phyloP scores from a whole-genome alignment of 768 basidiomycete species.

The Suillus decipiens region DNA sequence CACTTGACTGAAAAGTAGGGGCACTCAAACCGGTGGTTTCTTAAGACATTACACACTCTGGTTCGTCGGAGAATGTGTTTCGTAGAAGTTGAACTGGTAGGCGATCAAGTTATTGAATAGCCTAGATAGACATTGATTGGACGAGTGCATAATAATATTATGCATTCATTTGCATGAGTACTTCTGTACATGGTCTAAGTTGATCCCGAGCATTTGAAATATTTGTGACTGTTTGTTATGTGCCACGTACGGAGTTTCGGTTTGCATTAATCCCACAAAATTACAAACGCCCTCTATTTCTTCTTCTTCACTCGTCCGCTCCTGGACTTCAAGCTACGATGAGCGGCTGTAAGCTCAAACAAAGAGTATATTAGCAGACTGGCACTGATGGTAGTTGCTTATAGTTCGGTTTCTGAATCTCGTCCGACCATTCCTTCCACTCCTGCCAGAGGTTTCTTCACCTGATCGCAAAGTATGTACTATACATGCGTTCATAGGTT shows the following conservation, averaged over 20 bases:
- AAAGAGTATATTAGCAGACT: not conserved
- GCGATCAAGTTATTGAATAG: not conserved
- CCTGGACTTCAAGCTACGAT: conserved; percentile 45
- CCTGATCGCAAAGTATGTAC: conserved; percentile 89
- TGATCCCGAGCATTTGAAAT: not conserved
- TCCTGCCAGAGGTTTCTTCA: conserved; percentile 96
- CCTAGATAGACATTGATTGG: not conserved
- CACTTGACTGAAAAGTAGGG: not conserved
- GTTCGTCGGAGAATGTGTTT: not conserved
- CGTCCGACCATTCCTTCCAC: conserved; percentile 95
- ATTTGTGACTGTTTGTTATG: conserved; percentile 4
- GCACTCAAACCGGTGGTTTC: not conserved
- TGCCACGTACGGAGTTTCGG: conserved; percentile 10
- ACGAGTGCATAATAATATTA: no score
- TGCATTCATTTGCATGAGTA: not conserved
- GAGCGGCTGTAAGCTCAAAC: conserved; percentile 68
- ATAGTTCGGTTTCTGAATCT: conserved; percentile 96
- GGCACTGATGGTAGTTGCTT: conserved; percentile 10
- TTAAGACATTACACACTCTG: not conserved
- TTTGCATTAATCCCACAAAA: conserved; percentile 8
- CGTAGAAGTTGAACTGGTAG: not conserved
- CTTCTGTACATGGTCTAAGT: not conserved
- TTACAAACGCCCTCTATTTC: conserved; percentile 4
- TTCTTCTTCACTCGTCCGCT: conserved; percentile 18
- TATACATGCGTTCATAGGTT: conserved; percentile 12